Conservation (phyloP, 2,329 filamentous ascomycete genomes). For the Scytalidium lignicola region DNA sequence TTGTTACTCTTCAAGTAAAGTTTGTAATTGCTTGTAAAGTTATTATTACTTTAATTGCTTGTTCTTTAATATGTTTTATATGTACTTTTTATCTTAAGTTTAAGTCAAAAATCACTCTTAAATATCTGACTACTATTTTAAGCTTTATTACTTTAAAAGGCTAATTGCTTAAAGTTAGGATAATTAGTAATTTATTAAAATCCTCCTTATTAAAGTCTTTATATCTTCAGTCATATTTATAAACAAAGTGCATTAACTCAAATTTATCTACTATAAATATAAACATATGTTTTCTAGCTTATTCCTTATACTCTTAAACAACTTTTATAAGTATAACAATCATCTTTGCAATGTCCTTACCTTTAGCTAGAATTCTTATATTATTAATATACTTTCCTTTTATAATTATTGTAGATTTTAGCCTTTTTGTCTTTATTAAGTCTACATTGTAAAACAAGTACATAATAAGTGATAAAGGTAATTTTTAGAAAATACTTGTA, state of each 20-base stretch:
- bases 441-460: slow-evolving; percentile 29
- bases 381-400: slow-evolving; percentile 23
- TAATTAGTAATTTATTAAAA: too few species aligned
- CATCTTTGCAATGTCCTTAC: slow-evolving; percentile 5
- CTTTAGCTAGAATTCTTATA: slow-evolving; percentile 16
- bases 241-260: slow-evolving; percentile 23
- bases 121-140: slow-evolving; percentile 9
- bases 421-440: slow-evolving; percentile 19
- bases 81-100: slow-evolving; percentile 8
- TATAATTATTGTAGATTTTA: slow-evolving; percentile 6
- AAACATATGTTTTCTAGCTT: slow-evolving; percentile 20
- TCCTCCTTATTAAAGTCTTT: neutral
- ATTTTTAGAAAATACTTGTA: slow-evolving; percentile 26
- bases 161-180: neutral
- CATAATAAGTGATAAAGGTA: slow-evolving; percentile 26
- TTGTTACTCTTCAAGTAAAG: slow-evolving; percentile 4
- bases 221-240: slow-evolving; percentile 7
- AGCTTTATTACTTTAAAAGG: slow-evolving; percentile 2
- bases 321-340: slow-evolving; percentile 11
- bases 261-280: slow-evolving; percentile 27
- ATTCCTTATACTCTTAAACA: slow-evolving; percentile 16
- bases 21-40: slow-evolving; percentile 3
- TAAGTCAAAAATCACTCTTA: slow-evolving; percentile 17
- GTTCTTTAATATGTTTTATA: slow-evolving; percentile 6
- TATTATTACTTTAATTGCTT: slow-evolving; percentile 5